Evolutionary conservation across 2,329 filamentous ascomycete species (phyloP).

Genomic region (Zasmidium cellare): DNA sequence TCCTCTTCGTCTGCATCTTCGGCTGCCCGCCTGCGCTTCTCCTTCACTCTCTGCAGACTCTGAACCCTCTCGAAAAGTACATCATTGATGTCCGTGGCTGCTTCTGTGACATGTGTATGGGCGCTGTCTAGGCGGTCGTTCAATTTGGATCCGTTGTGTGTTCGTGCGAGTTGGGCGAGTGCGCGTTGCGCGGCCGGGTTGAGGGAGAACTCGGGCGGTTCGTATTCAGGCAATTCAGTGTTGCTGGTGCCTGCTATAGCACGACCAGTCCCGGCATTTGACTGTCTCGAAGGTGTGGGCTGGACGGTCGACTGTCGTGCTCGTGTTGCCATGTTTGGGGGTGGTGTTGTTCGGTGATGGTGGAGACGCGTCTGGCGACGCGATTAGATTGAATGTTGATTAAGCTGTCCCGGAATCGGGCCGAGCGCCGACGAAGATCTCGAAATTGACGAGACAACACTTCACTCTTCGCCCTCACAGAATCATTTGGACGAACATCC

Average conservation of each 20-base stretch:
- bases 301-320: constrained; percentile 16
- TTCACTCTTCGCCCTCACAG: no score
- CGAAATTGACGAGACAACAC: no score
- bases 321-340: constrained; percentile 4
- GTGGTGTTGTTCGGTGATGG: background rate
- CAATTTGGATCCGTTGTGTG: constrained; percentile 45
- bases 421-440: no score
- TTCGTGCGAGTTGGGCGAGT: constrained; percentile 47
- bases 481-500: no score
- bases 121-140: constrained; percentile 52
- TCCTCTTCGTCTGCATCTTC: constrained; percentile 33
- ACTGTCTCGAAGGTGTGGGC: constrained; percentile 5
- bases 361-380: no score
- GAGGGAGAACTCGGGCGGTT: constrained; percentile 55
- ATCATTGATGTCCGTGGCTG: constrained; percentile 59
- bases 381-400: no score
- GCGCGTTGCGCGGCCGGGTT: constrained; percentile 47
- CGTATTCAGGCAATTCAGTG: constrained; percentile 49
- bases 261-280: constrained; percentile 4
- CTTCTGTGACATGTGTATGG: constrained; percentile 47
- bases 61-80: constrained; percentile 42
- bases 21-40: constrained; percentile 23
- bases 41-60: constrained; percentile 34
- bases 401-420: no score
- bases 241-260: constrained; percentile 9